These are phyloP conservation scores for Vitis hybrid DNA, from an alignment of 177 flowering plant genomes.

Conservation along the genomic window DNA sequence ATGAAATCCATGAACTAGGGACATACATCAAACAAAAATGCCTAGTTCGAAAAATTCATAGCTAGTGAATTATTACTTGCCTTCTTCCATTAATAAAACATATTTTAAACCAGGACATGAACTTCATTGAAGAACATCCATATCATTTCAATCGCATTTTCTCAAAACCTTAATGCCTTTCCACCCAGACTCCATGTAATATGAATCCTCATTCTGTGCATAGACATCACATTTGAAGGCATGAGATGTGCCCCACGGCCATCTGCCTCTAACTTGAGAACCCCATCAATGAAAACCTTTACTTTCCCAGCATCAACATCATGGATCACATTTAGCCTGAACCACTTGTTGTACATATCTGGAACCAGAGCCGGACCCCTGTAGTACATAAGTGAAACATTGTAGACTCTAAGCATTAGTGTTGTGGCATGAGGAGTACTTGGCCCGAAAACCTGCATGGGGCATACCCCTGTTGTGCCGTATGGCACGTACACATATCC, in stretches of 20 bases:
- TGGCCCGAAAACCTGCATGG: constrained; percentile 54
- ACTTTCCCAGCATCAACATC: constrained; percentile 36
- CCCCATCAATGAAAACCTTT: constrained; percentile 36
- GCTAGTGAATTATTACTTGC: too few species aligned
- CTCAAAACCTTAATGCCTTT: constrained; percentile 34
- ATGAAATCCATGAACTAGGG: too few species aligned
- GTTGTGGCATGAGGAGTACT: constrained; percentile 32
- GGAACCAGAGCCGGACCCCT: constrained; percentile 18
- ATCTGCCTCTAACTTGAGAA: constrained; percentile 15
- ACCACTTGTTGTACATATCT: constrained; percentile 48
- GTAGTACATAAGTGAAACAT: constrained; percentile 42
- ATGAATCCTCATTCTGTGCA: constrained; percentile 32
- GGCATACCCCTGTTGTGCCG: constrained; percentile 47
- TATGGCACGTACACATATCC: constrained; percentile 44
- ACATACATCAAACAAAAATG: too few species aligned
- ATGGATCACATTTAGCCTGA: constrained; percentile 48
- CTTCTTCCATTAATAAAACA: too few species aligned
- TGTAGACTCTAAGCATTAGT: constrained; percentile 34
- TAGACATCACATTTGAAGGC: constrained; percentile 55
- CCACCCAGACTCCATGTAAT: constrained; percentile 61
- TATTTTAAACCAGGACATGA: too few species aligned
- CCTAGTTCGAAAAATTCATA: too few species aligned
- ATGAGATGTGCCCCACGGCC: constrained; percentile 38
- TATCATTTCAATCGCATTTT: constrained; percentile 5
- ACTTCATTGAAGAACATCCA: too few species aligned